phyloP scores from a whole-genome alignment of 352 stramenopile species.

The Globisporangium okanoganense region DNA sequence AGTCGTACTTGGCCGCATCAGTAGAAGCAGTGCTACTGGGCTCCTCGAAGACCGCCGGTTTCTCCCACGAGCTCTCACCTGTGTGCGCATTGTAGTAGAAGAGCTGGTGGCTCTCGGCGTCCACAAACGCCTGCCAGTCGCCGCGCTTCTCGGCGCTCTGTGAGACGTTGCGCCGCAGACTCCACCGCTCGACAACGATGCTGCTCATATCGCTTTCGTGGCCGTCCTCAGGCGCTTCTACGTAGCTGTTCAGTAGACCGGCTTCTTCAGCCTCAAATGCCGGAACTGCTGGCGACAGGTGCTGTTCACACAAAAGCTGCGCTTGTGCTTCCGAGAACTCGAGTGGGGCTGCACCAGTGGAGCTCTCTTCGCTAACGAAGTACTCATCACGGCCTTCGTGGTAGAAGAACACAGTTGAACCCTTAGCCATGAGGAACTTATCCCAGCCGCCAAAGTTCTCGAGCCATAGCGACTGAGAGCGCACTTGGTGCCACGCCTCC shows the following conservation, averaged over 20 bases:
- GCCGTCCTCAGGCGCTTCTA: neutral
- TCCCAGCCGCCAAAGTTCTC: constrained; percentile 21
- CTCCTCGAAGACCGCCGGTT: constrained; percentile 16
- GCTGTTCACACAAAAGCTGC: neutral
- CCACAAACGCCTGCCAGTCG: constrained; percentile 58
- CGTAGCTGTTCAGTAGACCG: neutral
- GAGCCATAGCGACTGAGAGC: constrained; percentile 10
- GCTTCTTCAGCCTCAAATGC: too few relatives aligned
- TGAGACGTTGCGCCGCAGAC: constrained; percentile 21
- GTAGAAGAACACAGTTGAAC: constrained; percentile 15
- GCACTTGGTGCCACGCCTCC: neutral
- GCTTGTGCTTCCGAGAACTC: constrained; percentile 17
- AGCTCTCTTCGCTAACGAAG: neutral
- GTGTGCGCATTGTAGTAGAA: constrained; percentile 75
- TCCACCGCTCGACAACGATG: constrained; percentile 10
- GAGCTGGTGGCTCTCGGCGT: constrained; percentile 41
- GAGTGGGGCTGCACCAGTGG: neutral
- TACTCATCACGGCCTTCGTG: constrained; percentile 15
- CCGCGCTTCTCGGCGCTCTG: constrained; percentile 19
- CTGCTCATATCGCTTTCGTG: neutral
- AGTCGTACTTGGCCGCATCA: constrained; percentile 11
- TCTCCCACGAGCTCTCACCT: constrained; percentile 55
- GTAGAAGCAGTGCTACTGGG: constrained; percentile 13
- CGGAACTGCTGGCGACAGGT: neutral
- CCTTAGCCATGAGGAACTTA: constrained; percentile 9